Evolutionary conservation across 257 asterid genomes (phyloP), one percentile per base, ranked within the genome.

Genomic region (Nicotiana otophora): DNA sequence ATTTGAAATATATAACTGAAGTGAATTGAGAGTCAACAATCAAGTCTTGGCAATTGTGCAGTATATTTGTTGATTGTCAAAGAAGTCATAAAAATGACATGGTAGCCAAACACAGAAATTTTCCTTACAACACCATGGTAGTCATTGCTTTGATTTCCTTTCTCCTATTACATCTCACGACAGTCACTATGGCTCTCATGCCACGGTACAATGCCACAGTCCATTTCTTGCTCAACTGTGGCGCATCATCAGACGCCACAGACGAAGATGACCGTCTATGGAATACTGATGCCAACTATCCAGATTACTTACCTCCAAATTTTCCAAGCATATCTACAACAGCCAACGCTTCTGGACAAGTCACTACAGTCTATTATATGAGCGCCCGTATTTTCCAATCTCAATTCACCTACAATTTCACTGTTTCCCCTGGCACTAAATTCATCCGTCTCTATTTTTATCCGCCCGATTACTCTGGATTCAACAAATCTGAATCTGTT

Each of bases 371-470:
- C 9, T 93, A 91, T n/a, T 92, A 84, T 85, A 14, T 4, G 42
- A 85, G 83, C 7, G 93, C 92, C 10, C 87, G 93, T 4, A 55
- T 92, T 19, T 82, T 88, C 51, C 77, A 1, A 8, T 88, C 89
- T 36, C 36, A 75, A 0, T 87, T 88, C 87, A 87, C 90, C 12
- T 90, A 90, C 83, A 58, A 67, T 30, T 86, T 92, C 33, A 91
- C 85, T 0, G 61, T 91, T 75, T 55, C 69, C n/a, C 2, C 84
- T 0, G 97, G 97, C 67, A 86, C 81, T 0, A 93, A 90, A 69
- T 86, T 91, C 86, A 84, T 93, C 14, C 92, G 97, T 81, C 90
- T 93, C 3, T 89, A 93, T 81, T 90, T 91, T 84, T 86, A 84
- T 82, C 81, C 94, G 0, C 48, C 48, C 48, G 8, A n/a, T 4